Evolutionary conservation across 345 rosid genomes (phyloP).

Genomic region (Erucastrum elatum): DNA sequence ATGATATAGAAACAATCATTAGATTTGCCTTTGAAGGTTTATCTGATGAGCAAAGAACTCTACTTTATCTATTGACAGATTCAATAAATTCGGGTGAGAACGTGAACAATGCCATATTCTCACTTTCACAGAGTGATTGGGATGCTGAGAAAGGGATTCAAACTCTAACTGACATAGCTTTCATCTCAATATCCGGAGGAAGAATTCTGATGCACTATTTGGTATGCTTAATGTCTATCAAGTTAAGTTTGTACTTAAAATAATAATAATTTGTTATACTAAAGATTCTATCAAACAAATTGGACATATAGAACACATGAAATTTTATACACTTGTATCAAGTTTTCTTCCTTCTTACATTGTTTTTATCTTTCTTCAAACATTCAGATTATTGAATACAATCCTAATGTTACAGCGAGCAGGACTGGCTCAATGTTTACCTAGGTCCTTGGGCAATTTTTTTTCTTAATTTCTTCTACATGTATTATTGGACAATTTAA

Average conservation of each 20-base stretch:
- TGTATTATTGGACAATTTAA: too few relatives aligned
- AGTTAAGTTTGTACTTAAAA: neutral
- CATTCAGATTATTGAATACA: too few relatives aligned
- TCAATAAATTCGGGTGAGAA: neutral
- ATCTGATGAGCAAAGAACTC: neutral
- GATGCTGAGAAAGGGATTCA: conserved; percentile 16
- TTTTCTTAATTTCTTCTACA: too few relatives aligned
- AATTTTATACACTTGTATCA: neutral
- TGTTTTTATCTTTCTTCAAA: too few relatives aligned
- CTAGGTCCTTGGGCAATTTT: too few relatives aligned
- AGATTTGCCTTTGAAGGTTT: neutral
- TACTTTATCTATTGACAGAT: neutral
- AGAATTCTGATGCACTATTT: neutral
- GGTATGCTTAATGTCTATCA: neutral
- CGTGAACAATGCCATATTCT: neutral
- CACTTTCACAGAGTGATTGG: neutral
- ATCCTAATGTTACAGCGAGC: neutral
- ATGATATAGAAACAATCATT: neutral
- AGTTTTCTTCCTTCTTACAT: neutral
- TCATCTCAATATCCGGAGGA: neutral
- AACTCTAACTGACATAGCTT: neutral
- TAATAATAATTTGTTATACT: neutral
- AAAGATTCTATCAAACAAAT: neutral
- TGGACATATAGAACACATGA: neutral
- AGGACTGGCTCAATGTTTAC: too few relatives aligned